Percentiles rank a stretch among this genome's conserved stretches.
phyloP scores from a whole-genome alignment of 2,329 filamentous ascomycete species.

The Leptographium wingfieldii region DNA sequence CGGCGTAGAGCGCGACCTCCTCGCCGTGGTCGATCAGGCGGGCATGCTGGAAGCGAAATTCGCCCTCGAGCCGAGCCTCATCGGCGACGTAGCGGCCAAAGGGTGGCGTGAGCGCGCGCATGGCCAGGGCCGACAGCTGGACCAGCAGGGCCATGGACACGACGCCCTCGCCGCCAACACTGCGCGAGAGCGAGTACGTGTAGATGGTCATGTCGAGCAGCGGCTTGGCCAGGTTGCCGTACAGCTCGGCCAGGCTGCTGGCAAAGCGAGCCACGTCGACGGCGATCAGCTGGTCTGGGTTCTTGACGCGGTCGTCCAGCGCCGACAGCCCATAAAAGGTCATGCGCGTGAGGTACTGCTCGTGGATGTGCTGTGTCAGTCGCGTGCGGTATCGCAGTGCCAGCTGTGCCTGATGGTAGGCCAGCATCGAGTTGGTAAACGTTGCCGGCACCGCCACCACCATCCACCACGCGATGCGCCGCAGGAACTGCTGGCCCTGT shows the following conservation, averaged over 20 bases:
- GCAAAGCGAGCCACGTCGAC: slow-evolving; percentile 96
- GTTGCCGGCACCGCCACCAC: slow-evolving; percentile 88
- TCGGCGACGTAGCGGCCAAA: slow-evolving; percentile 98
- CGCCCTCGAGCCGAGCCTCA: slow-evolving; percentile 84
- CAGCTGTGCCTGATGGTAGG: slow-evolving; percentile 92
- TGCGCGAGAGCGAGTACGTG: slow-evolving; percentile 84
- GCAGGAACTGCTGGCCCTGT: slow-evolving; percentile 78
- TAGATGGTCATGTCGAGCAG: slow-evolving; percentile 92
- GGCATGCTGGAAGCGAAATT: slow-evolving; percentile 92
- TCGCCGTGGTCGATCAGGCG: slow-evolving; percentile 92
- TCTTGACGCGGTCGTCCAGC: slow-evolving; percentile 94
- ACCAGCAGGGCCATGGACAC: slow-evolving; percentile 93
- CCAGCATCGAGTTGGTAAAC: slow-evolving; percentile 97
- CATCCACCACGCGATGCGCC: slow-evolving; percentile 96
- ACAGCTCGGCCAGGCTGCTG: slow-evolving; percentile 85
- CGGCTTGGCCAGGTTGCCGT: slow-evolving; percentile 92
- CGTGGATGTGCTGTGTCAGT: slow-evolving; percentile 88
- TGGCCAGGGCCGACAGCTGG: slow-evolving; percentile 81
- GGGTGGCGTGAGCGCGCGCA: slow-evolving; percentile 87
- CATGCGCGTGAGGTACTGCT: slow-evolving; percentile 92
- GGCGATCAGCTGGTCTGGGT: slow-evolving; percentile 92
- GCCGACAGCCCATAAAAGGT: slow-evolving; percentile 96
- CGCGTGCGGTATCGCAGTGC: slow-evolving; percentile 86
- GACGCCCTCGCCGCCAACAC: slow-evolving; percentile 89
- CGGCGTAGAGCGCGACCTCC: slow-evolving; percentile 83